Base-by-base conservation (phyloP, 495 filamentous ascomycete species). In the Tetracladium marchalianum region DNA sequence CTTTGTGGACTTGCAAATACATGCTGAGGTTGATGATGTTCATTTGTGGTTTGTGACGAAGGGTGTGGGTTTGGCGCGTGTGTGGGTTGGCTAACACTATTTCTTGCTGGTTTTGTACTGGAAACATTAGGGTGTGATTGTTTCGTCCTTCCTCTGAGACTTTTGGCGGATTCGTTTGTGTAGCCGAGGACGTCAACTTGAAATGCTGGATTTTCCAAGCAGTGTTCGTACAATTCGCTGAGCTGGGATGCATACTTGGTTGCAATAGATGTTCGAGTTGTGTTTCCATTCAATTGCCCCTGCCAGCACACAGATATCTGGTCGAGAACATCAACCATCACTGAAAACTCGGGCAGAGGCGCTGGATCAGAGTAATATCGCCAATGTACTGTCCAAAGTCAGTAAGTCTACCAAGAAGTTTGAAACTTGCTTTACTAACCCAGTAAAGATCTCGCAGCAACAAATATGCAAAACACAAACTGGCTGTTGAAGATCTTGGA, bases 381-480 rank as follows among this genome's bases (percentile, higher is more conserved):
- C 44, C 44, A 47, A 13, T 47, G 44, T 10, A 47, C 44, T 47
- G 9, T 19, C 22, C 7, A n/a, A 5, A 47, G 15, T 39, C 12
- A 47, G 36, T 40, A 1, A 19, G 16, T 35, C 3, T 4, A 7
- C 22, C 7, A 7, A 7, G 22, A 27, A 27, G 7, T 27, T 27
- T 27, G 7, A 3, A 27, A 27, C 3, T 27, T 40, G 32, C 8
- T 16, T 17, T 15, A 47, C 43, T 13, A 40, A 55, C 55, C 49
- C 22, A 62, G 47, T 27, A 68, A 49, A 22, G 64, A 57, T 42
- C 64, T 50, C 0, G 57, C 67, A 3, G 56, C 53, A 35, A 70
- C 56, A 46, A 67, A 69, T 11, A 65, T 50, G 44, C 65, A 69
- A 39, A 68, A 67, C n/a, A 58, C 58, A 44, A 67, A 67, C 42